phyloP scores from a whole-genome alignment of 768 basidiomycete species.

The Hypsizygus marmoreus region DNA sequence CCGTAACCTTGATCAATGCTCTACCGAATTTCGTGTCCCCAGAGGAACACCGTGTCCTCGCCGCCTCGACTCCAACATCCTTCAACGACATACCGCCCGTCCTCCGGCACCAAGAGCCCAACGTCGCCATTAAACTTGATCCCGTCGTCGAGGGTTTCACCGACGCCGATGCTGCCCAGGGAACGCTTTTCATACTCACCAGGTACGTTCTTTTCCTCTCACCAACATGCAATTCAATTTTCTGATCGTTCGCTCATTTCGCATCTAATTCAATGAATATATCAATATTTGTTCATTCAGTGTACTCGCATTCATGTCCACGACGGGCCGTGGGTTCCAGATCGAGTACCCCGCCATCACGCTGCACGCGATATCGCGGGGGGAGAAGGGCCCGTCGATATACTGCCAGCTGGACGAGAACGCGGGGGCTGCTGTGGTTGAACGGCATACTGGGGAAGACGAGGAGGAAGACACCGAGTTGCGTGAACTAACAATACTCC shows the following conservation, averaged over 20 bases:
- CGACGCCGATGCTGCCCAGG: slow-evolving; percentile 50
- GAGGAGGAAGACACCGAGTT: slow-evolving; percentile 51
- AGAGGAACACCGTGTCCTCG: slow-evolving; percentile 68
- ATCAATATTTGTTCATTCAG: slow-evolving; percentile 39
- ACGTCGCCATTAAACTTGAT: slow-evolving; percentile 69
- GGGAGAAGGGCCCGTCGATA: slow-evolving; percentile 64
- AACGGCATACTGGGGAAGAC: slow-evolving; percentile 30
- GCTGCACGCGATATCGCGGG: slow-evolving; percentile 88
- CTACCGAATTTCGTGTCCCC: slow-evolving; percentile 42
- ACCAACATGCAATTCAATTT: too few species aligned
- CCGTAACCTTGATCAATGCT: slow-evolving; percentile 35
- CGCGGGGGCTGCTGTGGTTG: slow-evolving; percentile 38
- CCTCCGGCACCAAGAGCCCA: slow-evolving; percentile 70
- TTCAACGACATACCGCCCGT: slow-evolving; percentile 87
- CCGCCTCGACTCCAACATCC: slow-evolving; percentile 80
- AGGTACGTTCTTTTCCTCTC: slow-evolving; percentile 59
- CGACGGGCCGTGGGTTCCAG: slow-evolving; percentile 73
- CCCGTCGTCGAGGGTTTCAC: slow-evolving; percentile 67
- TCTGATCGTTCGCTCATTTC: not conserved
- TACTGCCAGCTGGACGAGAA: slow-evolving; percentile 93
- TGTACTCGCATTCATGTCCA: slow-evolving; percentile 75
- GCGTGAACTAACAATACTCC: slow-evolving; percentile 81
- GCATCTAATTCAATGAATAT: slow-evolving; percentile 1
- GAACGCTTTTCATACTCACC: slow-evolving; percentile 83
- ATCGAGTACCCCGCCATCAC: slow-evolving; percentile 90